These are phyloP conservation scores for Phlegmacium glaucopus DNA, from an alignment of 768 basidiomycete species.

Conservation along the genomic window DNA sequence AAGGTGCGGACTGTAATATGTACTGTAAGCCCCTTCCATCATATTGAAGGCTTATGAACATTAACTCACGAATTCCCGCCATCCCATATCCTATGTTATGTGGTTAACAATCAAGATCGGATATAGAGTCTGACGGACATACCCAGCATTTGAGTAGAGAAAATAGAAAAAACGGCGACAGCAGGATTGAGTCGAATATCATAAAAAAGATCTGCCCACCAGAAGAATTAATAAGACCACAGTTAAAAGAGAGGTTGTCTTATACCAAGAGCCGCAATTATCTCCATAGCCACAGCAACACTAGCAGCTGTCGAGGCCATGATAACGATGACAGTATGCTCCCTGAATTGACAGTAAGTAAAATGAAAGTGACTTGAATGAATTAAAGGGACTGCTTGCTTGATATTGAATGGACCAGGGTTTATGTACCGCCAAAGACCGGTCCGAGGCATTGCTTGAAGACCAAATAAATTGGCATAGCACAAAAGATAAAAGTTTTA, in stretches of 20 bases:
- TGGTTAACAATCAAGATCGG: neutral
- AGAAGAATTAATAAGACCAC: neutral
- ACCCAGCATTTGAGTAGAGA: conserved; percentile 43
- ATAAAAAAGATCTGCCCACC: conserved; percentile 50
- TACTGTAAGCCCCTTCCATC: too few species aligned
- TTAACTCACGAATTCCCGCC: conserved; percentile 19
- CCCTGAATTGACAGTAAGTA: too few species aligned
- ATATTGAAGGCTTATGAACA: neutral
- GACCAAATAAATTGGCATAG: neutral
- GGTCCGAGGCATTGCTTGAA: conserved; percentile 33
- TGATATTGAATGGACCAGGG: conserved; percentile 58
- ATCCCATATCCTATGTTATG: conserved; percentile 16
- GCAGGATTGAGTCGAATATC: conserved; percentile 44
- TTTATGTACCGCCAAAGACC: conserved; percentile 48
- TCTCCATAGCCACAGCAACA: conserved; percentile 48
- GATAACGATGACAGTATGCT: conserved; percentile 52
- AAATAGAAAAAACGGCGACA: conserved; percentile 54
- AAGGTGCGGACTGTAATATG: conserved; percentile 37
- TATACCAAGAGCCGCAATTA: conserved; percentile 48
- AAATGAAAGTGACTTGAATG: neutral
- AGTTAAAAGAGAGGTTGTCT: neutral
- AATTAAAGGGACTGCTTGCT: conserved; percentile 23
- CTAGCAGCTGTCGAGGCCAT: conserved; percentile 53
- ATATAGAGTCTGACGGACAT: conserved; percentile 9
- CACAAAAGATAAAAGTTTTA: neutral